A percentile compares a stretch with the other conserved stretches of the same genome.
These are phyloP conservation scores for Malus orientalis DNA, from an alignment of 306 rosid species.

Conservation along the genomic window DNA sequence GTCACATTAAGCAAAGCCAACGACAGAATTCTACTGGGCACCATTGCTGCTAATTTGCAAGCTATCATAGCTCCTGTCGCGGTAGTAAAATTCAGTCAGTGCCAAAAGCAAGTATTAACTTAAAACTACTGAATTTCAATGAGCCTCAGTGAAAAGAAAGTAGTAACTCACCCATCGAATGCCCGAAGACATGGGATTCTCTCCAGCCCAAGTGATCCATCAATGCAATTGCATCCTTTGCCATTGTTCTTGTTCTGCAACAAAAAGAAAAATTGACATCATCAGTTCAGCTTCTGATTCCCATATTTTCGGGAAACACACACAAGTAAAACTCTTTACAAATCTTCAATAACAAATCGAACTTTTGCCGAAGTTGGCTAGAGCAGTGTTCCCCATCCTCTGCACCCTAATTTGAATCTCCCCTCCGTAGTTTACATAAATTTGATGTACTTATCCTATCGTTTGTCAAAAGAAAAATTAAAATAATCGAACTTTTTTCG, in stretches of 20 bases:
- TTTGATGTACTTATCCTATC: no score
- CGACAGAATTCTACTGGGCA: conserved; percentile 69
- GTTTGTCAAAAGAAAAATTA: no score
- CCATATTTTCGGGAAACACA: neutral
- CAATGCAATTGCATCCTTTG: conserved; percentile 76
- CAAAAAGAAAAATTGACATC: conserved; percentile 8
- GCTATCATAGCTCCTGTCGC: conserved; percentile 88
- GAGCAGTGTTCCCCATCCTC: no score
- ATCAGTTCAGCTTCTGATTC: neutral
- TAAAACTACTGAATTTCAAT: no score
- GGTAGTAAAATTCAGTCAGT: neutral
- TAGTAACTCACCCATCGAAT: conserved; percentile 79
- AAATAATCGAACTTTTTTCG: no score
- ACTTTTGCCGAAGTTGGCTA: no score
- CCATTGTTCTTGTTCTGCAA: conserved; percentile 85
- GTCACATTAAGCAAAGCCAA: conserved; percentile 90
- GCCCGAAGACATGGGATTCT: conserved; percentile 88
- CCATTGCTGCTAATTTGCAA: conserved; percentile 82
- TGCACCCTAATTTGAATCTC: no score
- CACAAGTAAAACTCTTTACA: no score
- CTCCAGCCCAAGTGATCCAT: conserved; percentile 89
- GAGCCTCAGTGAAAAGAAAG: neutral
- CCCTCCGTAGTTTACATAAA: no score
- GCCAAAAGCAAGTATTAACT: no score
- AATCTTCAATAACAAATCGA: neutral